These are phyloP conservation scores for Ascochyta lentis DNA, from an alignment of 2,329 filamentous ascomycete species.

Conservation along the genomic window DNA sequence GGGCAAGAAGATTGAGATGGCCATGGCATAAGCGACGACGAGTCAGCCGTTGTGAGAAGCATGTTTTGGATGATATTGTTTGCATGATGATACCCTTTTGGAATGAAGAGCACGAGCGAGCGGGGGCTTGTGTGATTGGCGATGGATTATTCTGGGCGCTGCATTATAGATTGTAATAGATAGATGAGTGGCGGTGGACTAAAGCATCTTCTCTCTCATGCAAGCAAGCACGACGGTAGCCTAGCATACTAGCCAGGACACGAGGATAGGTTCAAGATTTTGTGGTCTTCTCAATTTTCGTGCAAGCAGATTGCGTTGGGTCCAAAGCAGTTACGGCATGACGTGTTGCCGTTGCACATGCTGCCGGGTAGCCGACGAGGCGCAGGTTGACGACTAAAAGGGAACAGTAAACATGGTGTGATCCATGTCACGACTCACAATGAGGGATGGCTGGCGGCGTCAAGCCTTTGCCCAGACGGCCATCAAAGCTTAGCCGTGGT, in stretches of 20 bases:
- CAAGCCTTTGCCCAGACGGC: conserved; percentile 17
- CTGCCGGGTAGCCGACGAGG: background rate
- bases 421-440: background rate
- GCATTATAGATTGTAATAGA: conserved; percentile 5
- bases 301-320: background rate
- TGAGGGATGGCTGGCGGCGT: background rate
- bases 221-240: background rate
- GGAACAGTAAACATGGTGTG: background rate
- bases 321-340: background rate
- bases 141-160: background rate
- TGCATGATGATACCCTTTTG: conserved; percentile 24
- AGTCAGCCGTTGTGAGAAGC: conserved; percentile 9
- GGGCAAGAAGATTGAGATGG: conserved; percentile 57
- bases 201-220: background rate
- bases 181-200: background rate
- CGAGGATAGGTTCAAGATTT: background rate
- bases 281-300: background rate
- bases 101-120: conserved; percentile 3
- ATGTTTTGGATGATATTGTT: background rate
- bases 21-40: conserved; percentile 31
- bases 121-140: background rate
- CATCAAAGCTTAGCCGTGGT: conserved; percentile 7
- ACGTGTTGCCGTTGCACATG: background rate
- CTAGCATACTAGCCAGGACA: no score
- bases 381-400: background rate